These are phyloP conservation scores for Puccinia sorghi DNA, from an alignment of 1,284 basidiomycete genomes.

Conservation along the genomic window DNA sequence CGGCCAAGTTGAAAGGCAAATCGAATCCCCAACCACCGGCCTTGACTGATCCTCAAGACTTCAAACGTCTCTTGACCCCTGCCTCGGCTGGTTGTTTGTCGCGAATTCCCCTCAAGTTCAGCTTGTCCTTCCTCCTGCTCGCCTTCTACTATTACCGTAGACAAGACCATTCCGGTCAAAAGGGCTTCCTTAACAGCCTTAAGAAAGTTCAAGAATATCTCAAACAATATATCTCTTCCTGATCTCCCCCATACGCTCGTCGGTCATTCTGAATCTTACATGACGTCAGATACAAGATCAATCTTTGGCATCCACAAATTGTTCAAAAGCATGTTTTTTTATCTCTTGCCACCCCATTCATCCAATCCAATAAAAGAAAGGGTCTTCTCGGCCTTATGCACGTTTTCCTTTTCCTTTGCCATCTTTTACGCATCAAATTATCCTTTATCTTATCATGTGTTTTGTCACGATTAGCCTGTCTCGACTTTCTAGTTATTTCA, in stretches of 20 bases:
- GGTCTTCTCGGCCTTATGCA: too few relatives aligned
- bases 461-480: too few relatives aligned
- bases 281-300: too few relatives aligned
- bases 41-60: slow-evolving; percentile 7
- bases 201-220: slow-evolving; percentile 1
- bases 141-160: slow-evolving; percentile 9
- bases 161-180: neutral
- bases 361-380: too few relatives aligned
- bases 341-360: too few relatives aligned
- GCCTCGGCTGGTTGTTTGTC: neutral
- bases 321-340: slow-evolving; percentile 1
- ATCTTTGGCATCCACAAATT: too few relatives aligned
- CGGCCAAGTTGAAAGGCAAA: slow-evolving; percentile 23
- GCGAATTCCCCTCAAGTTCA: neutral
- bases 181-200: neutral
- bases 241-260: neutral
- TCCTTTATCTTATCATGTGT: too few relatives aligned
- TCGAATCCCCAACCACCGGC: slow-evolving; percentile 25
- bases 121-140: neutral
- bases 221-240: slow-evolving; percentile 5
- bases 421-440: too few relatives aligned
- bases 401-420: too few relatives aligned
- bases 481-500: too few relatives aligned
- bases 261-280: neutral
- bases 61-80: slow-evolving; percentile 12